Evolutionary conservation across 495 filamentous ascomycete genomes (phyloP).

Genomic region (Aspergillus panamensis): DNA sequence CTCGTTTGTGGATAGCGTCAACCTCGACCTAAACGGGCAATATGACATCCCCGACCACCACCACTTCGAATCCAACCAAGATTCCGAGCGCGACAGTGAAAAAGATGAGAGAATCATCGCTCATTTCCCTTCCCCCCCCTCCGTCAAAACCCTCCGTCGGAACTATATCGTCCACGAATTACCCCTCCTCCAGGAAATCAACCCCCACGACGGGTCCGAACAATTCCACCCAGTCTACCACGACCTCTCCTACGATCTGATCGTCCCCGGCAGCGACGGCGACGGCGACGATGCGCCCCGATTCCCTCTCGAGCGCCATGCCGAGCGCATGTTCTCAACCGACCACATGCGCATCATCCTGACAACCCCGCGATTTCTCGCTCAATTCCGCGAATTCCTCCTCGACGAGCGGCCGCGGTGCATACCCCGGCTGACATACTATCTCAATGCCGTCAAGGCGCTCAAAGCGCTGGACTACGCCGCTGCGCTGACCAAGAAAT

Average conservation of each 20-base stretch:
- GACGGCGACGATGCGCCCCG: slow-evolving; percentile 28
- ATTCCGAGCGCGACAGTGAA: not conserved
- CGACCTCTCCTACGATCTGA: slow-evolving; percentile 30
- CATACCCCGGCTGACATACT: slow-evolving; percentile 60
- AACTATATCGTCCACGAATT: slow-evolving; percentile 29
- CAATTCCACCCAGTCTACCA: slow-evolving; percentile 29
- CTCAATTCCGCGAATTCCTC: slow-evolving; percentile 61
- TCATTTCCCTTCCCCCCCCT: slow-evolving; percentile 13
- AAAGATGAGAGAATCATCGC: not conserved
- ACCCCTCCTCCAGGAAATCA: slow-evolving; percentile 31
- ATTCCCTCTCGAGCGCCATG: slow-evolving; percentile 53
- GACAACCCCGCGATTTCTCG: slow-evolving; percentile 63
- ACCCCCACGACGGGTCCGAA: slow-evolving; percentile 30
- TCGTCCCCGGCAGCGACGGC: slow-evolving; percentile 25
- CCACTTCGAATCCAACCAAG: not conserved
- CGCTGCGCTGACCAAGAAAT: slow-evolving; percentile 45
- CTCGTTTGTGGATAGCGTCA: slow-evolving; percentile 1
- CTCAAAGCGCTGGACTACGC: slow-evolving; percentile 69
- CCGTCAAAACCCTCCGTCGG: slow-evolving; percentile 25
- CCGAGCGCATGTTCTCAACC: slow-evolving; percentile 60
- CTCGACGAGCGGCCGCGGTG: slow-evolving; percentile 69
- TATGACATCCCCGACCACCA: not conserved
- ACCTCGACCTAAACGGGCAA: slow-evolving; percentile 1
- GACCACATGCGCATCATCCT: slow-evolving; percentile 59
- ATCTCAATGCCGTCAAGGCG: slow-evolving; percentile 63